phyloP scores from a whole-genome alignment of 352 stramenopile genomes.

The Stramenopiles sp. region DNA sequence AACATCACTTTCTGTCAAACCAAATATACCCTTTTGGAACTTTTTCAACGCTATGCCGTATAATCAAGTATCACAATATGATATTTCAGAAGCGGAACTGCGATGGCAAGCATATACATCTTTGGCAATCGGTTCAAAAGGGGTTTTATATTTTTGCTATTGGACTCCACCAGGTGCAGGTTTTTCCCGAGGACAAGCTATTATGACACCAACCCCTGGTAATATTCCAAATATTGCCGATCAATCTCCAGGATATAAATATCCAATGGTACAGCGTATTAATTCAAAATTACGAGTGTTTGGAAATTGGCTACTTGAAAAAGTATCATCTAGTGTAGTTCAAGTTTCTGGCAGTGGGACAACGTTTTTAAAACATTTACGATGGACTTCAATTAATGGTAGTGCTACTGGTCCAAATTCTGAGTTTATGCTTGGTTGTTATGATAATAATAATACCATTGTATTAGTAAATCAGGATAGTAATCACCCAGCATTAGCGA shows the following conservation, averaged over 20 bases:
- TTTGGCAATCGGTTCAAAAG: neutral
- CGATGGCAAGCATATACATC: neutral
- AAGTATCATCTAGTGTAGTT: neutral
- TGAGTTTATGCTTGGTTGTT: neutral
- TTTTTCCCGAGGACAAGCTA: neutral
- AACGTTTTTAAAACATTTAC: neutral
- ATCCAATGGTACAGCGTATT: neutral
- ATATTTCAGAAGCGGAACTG: neutral
- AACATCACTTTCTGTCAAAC: neutral
- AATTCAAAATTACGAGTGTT: conserved; percentile 1
- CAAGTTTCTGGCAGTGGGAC: neutral
- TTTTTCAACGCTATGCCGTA: neutral
- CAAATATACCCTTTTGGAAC: conserved; percentile 1
- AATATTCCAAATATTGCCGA: neutral
- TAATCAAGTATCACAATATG: neutral
- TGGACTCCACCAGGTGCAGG: neutral
- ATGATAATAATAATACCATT: neutral
- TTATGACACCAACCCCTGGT: neutral
- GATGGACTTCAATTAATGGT: neutral
- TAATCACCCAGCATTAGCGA: neutral
- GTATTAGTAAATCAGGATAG: neutral
- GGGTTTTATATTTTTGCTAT: neutral
- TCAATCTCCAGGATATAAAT: neutral
- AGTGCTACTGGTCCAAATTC: neutral
- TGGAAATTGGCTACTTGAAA: neutral